Conservation (phyloP, 2,329 filamentous ascomycete species). For the Chaetomium olivaceum region DNA sequence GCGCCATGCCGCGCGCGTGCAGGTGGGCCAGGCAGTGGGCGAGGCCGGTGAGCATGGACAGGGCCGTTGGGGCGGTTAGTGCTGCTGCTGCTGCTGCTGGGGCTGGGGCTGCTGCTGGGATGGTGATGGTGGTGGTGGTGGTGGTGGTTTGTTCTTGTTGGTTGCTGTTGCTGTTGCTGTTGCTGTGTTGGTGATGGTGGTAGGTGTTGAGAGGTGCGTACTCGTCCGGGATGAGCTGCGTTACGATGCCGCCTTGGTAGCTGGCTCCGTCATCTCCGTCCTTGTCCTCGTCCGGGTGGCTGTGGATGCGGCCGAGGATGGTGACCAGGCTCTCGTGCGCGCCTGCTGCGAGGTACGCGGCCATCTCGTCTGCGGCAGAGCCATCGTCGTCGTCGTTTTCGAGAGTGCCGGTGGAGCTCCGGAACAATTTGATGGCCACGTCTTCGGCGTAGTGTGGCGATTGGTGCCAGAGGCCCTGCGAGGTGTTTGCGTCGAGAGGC, state of each 20-base stretch:
- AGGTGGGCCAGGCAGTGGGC: conserved; percentile 47
- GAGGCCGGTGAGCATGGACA: conserved; percentile 44
- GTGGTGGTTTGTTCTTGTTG: background rate
- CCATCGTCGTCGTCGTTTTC: conserved; percentile 40
- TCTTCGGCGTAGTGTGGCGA: conserved; percentile 36
- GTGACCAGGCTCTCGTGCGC: conserved; percentile 49
- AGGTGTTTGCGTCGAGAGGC: conserved; percentile 49
- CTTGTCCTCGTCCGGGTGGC: conserved; percentile 42
- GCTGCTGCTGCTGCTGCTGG: background rate
- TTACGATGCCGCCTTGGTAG: conserved; percentile 44
- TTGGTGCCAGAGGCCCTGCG: conserved; percentile 42
- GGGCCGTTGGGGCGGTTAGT: conserved; percentile 30
- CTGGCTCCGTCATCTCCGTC: conserved; percentile 32
- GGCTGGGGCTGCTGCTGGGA: too few species aligned
- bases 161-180: conserved; percentile 22
- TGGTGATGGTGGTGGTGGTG: background rate
- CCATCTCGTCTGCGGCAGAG: conserved; percentile 51
- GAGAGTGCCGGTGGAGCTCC: conserved; percentile 44
- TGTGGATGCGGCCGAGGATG: conserved; percentile 46
- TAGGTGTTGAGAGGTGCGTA: conserved; percentile 41
- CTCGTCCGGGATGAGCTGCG: conserved; percentile 48
- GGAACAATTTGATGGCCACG: conserved; percentile 53
- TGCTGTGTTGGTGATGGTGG: conserved; percentile 41
- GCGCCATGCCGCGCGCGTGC: conserved; percentile 45
- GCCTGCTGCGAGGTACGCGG: conserved; percentile 48